Evolutionary conservation across 495 filamentous ascomycete species (phyloP).

Genomic region (Penicillium bialowiezense): DNA sequence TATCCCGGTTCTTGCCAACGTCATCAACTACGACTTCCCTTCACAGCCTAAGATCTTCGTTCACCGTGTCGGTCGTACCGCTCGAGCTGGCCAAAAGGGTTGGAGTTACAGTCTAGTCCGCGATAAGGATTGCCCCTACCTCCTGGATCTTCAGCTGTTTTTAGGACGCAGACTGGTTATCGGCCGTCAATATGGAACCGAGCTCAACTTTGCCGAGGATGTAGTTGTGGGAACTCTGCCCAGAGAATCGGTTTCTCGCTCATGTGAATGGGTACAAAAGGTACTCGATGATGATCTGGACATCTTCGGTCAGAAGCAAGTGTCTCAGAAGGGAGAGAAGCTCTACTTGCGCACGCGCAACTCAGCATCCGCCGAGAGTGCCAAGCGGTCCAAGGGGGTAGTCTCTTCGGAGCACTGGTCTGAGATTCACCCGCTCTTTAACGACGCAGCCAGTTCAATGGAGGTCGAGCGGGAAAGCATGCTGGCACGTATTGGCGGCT

Average conservation of each 20-base stretch:
- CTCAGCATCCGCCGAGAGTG: conserved; percentile 81
- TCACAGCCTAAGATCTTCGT: conserved; percentile 96
- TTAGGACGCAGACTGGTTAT: conserved; percentile 75
- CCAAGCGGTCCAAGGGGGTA: conserved; percentile 76
- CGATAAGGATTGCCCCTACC: conserved; percentile 81
- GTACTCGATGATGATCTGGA: conserved; percentile 72
- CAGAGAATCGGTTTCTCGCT: conserved; percentile 66
- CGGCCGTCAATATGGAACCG: conserved; percentile 51
- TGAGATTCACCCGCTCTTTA: conserved; percentile 73
- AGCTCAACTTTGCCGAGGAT: conserved; percentile 71
- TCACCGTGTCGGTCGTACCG: conserved; percentile 93
- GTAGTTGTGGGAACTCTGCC: conserved; percentile 73
- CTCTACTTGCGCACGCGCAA: conserved; percentile 88
- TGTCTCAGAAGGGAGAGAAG: conserved; percentile 86
- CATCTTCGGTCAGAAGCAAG: conserved; percentile 62
- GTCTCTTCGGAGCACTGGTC: conserved; percentile 65
- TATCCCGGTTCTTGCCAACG: conserved; percentile 92
- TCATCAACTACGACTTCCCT: conserved; percentile 98
- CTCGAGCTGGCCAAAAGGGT: conserved; percentile 83
- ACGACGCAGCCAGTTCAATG: conserved; percentile 55
- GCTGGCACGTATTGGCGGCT: conserved; percentile 79
- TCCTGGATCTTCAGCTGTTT: conserved; percentile 94
- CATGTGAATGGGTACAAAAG: conserved; percentile 75
- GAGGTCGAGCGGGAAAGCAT: conserved; percentile 77
- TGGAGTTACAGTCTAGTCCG: conserved; percentile 93